Evolutionary conservation across 192 early-diverging fungal genomes (phyloP).

Genomic region (Thamnidium elegans): DNA sequence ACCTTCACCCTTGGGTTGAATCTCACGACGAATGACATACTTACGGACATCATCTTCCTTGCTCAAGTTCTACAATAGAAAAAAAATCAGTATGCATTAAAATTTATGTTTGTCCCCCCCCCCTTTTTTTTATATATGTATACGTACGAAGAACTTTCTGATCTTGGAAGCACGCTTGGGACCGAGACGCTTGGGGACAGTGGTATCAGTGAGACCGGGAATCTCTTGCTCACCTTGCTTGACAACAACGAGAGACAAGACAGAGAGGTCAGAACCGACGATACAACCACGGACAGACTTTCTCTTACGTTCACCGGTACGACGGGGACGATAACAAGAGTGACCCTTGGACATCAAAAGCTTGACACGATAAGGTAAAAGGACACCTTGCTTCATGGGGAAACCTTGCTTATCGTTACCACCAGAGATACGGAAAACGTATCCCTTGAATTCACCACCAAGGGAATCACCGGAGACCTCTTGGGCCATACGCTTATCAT

Average conservation of each 20-base stretch:
- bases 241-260: constrained; percentile 91
- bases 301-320: constrained; percentile 97
- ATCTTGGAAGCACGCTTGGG: constrained; percentile 99
- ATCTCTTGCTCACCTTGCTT: constrained; percentile 98
- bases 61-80: constrained; percentile 66
- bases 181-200: constrained; percentile 95
- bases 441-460: constrained; percentile 99
- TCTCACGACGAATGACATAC: constrained; percentile 98
- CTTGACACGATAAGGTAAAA: constrained; percentile 69
- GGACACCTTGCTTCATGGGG: constrained; percentile 99
- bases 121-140: not conserved
- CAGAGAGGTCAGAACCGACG: constrained; percentile 90
- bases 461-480: constrained; percentile 94
- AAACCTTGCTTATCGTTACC: constrained; percentile 99
- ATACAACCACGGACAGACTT: constrained; percentile 99
- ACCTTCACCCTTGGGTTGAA: constrained; percentile 74
- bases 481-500: constrained; percentile 96
- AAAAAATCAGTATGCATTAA: not conserved
- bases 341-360: constrained; percentile 89
- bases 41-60: constrained; percentile 99
- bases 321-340: constrained; percentile 98
- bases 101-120: not conserved
- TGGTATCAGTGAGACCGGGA: constrained; percentile 90
- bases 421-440: constrained; percentile 98
- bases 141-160: constrained; percentile 94